Conservation (phyloP, 768 basidiomycete genomes). For the Collybiopsis luxurians region DNA sequence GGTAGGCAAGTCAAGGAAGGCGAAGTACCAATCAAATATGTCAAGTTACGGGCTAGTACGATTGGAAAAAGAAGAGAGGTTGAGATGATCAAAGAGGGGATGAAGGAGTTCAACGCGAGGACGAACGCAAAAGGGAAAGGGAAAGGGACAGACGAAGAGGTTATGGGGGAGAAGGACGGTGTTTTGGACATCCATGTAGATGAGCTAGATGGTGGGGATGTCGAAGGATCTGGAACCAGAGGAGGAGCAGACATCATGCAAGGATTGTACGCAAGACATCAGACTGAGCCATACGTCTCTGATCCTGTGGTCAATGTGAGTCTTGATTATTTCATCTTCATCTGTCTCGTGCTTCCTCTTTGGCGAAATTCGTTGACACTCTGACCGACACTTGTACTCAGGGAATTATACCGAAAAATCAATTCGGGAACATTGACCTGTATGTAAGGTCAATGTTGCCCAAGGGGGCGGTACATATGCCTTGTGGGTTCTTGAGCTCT, state of each 20-base stretch:
- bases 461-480: slow-evolving; percentile 78
- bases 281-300: slow-evolving; percentile 82
- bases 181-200: slow-evolving; percentile 8
- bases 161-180: slow-evolving; percentile 23
- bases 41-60: slow-evolving; percentile 83
- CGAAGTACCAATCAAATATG: slow-evolving; percentile 85
- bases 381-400: too few relatives aligned
- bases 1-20: slow-evolving; percentile 73
- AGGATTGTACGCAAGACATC: slow-evolving; percentile 79
- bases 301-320: slow-evolving; percentile 82
- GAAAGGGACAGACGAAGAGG: too few relatives aligned
- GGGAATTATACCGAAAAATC: slow-evolving; percentile 93
- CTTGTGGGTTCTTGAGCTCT: slow-evolving; percentile 60
- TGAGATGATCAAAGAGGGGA: slow-evolving; percentile 42
- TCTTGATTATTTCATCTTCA: slow-evolving; percentile 15
- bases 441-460: slow-evolving; percentile 97
- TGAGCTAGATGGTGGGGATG: neutral
- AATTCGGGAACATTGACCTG: slow-evolving; percentile 95
- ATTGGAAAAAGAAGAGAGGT: slow-evolving; percentile 71
- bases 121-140: slow-evolving; percentile 17
- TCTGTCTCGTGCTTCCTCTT: neutral
- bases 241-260: slow-evolving; percentile 64
- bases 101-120: slow-evolving; percentile 38
- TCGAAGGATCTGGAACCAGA: neutral
- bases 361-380: neutral